Evolutionary conservation across 495 filamentous ascomycete genomes (phyloP).

Genomic region (Corynascus novoguineensis): DNA sequence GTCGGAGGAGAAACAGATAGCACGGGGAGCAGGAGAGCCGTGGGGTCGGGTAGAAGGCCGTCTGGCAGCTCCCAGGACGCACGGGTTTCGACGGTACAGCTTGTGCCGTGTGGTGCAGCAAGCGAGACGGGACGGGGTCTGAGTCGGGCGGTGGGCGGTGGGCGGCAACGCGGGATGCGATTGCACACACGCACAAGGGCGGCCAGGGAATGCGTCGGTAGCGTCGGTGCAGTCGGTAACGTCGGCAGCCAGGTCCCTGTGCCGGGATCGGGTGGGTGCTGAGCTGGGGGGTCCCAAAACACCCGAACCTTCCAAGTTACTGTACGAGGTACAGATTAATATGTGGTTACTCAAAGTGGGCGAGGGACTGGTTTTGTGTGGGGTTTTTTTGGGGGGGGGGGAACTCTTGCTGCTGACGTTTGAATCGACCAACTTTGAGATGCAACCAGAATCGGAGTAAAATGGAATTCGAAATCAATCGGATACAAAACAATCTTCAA

Average conservation of each 20-base stretch:
- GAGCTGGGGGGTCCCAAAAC: not conserved
- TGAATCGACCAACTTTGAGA: too few relatives aligned
- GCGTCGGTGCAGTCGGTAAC: constrained; percentile 12
- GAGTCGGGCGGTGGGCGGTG: not conserved
- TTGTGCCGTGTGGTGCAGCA: not conserved
- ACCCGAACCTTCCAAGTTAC: not conserved
- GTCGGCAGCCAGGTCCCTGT: constrained; percentile 4
- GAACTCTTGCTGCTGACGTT: too few relatives aligned
- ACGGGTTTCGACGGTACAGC: not conserved
- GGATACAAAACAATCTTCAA: too few relatives aligned
- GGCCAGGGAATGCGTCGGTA: not conserved
- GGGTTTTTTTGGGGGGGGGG: too few relatives aligned
- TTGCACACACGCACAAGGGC: not conserved
- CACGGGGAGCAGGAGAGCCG: not conserved
- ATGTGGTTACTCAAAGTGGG: not conserved
- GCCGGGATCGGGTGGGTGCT: not conserved
- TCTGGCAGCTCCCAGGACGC: not conserved
- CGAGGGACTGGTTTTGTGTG: not conserved
- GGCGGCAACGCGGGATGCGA: not conserved
- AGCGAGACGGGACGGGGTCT: not conserved
- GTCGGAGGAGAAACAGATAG: not conserved
- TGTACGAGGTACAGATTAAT: too few relatives aligned
- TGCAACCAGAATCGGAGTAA: too few relatives aligned
- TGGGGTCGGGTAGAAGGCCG: too few relatives aligned
- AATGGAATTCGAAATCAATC: too few relatives aligned